These are phyloP conservation scores for Canavalia ensiformis DNA, from an alignment of 306 rosid genomes.

Conservation along the genomic window DNA sequence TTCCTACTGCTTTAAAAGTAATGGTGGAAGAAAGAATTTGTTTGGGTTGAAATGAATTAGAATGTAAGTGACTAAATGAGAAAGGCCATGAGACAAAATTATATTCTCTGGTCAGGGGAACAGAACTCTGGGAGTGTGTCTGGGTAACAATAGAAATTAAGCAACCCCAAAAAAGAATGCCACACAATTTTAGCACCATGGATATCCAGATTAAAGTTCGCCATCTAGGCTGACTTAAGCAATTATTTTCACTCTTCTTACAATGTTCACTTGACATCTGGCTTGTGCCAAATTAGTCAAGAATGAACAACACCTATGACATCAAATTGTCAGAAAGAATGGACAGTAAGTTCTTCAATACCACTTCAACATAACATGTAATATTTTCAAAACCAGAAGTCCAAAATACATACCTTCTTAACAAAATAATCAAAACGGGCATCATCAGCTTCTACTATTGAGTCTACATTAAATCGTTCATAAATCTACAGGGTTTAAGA, in stretches of 20 bases:
- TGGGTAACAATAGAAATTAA: neutral
- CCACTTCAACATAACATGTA: conserved; percentile 16
- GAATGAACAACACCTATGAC: conserved; percentile 5
- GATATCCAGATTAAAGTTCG: conserved; percentile 10
- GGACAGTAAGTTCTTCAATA: neutral
- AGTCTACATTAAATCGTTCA: conserved; percentile 72
- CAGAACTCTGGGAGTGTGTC: neutral
- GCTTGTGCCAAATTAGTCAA: conserved; percentile 23
- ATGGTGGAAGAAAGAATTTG: conserved; percentile 1
- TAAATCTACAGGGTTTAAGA: conserved; percentile 66
- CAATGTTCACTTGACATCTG: conserved; percentile 30
- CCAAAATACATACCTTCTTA: conserved; percentile 66
- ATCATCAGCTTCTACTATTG: conserved; percentile 76
- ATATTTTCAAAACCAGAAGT: conserved; percentile 13
- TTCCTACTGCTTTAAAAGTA: neutral
- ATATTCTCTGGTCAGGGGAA: neutral
- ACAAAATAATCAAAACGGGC: conserved; percentile 88
- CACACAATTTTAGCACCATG: conserved; percentile 2
- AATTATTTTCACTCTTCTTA: conserved; percentile 18
- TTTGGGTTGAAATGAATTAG: conserved; percentile 17
- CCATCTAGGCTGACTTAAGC: neutral
- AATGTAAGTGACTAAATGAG: neutral
- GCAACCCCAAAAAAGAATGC: neutral
- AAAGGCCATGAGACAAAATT: conserved; percentile 1
- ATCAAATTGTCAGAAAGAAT: conserved; percentile 25